These are phyloP conservation scores for Arthrinium phaeospermum DNA, from an alignment of 2,329 filamentous ascomycete genomes.

Conservation along the genomic window DNA sequence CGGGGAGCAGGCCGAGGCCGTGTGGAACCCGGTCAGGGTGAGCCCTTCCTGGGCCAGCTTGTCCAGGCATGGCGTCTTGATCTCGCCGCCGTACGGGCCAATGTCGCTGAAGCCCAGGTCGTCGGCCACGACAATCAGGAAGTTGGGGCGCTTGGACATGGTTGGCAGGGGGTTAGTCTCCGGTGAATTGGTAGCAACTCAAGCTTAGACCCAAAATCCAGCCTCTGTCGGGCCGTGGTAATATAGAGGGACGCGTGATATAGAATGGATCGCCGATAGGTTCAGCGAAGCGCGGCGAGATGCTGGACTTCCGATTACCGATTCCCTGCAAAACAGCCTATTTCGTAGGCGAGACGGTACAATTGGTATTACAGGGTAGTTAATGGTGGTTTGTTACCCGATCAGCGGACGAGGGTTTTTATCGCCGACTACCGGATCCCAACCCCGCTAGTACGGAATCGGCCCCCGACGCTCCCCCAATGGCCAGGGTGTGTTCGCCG, in stretches of 20 bases:
- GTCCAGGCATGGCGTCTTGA: slow-evolving; percentile 64
- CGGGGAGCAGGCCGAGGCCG: slow-evolving; percentile 68
- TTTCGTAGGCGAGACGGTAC: background rate
- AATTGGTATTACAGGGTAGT: background rate
- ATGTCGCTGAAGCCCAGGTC: slow-evolving; percentile 67
- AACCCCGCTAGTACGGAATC: background rate
- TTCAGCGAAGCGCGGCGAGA: background rate
- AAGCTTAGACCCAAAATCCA: background rate
- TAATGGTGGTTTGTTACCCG: background rate
- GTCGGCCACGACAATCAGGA: slow-evolving; percentile 64
- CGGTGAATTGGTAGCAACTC: background rate
- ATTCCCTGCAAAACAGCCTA: background rate
- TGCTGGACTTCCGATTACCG: background rate
- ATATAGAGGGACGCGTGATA: background rate
- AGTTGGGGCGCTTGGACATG: slow-evolving; percentile 54
- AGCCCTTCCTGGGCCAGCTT: slow-evolving; percentile 56
- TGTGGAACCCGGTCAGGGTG: slow-evolving; percentile 69
- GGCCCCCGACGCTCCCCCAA: background rate
- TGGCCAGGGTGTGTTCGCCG: background rate
- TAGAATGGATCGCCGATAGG: background rate
- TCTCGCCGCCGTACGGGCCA: slow-evolving; percentile 64
- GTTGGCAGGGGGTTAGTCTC: background rate
- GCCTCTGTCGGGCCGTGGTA: background rate
- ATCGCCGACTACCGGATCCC: background rate
- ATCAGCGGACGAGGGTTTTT: background rate